Evolutionary conservation across 1,284 basidiomycete species (phyloP), one percentile per base, ranked within the genome.

Genomic region (Prillingera fragicola): DNA sequence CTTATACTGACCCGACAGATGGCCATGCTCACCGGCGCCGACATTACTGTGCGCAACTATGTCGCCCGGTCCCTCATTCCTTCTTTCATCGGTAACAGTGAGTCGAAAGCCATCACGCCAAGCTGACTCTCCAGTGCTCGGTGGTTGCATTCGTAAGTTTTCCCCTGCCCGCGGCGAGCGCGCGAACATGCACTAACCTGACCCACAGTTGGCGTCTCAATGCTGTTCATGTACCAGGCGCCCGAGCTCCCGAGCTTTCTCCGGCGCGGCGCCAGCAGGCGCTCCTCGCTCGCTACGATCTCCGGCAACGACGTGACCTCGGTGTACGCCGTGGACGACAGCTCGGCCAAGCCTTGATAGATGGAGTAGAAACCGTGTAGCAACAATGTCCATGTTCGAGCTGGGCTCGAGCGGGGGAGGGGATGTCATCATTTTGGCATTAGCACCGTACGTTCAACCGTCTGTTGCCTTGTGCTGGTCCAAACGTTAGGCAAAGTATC

Each of bases 21-120:
- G 38, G 69, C 62, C 12, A 61, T 71, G 33, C 45, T 70, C 53
- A 59, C 59, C 13, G 57, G 59, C 13, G 45, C 57, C 14, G 23
- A 44, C 4, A 50, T 63, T 29, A 38, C 40, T 2, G 45, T 50
- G 14, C 50, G 46, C 5, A 41, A 35, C 18, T 62, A 59, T 33
- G 50, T 60, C 17, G 48, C 37, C 4, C 46, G 44, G 19, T 55
- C 46, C 21, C 33, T 59, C 37, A 49, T 58, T 22, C 59, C 59
- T 12, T 54, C 49, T 10, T 43, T 58, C 21, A 56, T 58, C 26
- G 56, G 58, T 5, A 56, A 52, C 45, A 41, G 50, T 52, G 23
- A 48, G 46, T 55, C 39, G 19, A 45, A 51, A 24, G 49, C 43
- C 41, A 33, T 24, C 10, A 17, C 8, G n/a, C 13, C 12, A 12